Evolutionary conservation across 2,329 filamentous ascomycete species (phyloP).

Genomic region (Helminthosporium solani): DNA sequence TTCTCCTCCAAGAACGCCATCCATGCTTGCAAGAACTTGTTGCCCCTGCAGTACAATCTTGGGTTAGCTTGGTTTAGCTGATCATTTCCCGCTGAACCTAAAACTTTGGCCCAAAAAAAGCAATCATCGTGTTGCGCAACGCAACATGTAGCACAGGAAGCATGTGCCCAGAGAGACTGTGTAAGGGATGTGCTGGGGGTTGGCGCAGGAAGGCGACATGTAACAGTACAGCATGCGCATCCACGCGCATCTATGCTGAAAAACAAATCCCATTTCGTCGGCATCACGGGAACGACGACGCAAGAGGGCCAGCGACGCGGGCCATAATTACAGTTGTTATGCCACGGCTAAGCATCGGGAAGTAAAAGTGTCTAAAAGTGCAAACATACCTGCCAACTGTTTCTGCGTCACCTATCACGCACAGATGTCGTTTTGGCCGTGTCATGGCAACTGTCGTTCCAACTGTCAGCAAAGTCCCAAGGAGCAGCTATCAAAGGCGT

Average conservation of each 20-base stretch:
- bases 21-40: conserved; percentile 83
- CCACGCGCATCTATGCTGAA: conserved; percentile 6
- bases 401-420: conserved; percentile 90
- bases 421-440: conserved; percentile 83
- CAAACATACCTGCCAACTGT: conserved; percentile 74
- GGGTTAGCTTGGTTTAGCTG: no score
- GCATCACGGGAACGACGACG: background rate
- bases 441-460: conserved; percentile 96
- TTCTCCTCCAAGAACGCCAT: conserved; percentile 89
- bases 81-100: no score
- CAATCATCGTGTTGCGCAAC: no score
- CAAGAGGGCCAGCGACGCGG: no score
- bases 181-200: background rate
- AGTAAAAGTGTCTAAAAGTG: no score
- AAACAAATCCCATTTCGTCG: conserved; percentile 4
- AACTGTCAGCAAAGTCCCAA: no score
- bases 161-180: background rate
- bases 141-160: background rate
- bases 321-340: no score
- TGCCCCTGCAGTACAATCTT: conserved; percentile 60
- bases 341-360: no score
- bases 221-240: no score
- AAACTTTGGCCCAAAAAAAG: no score
- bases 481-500: no score
- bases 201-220: background rate